phyloP scores from a whole-genome alignment of 371 early-diverging fungal genomes.

The Fennellomyces sp. region DNA sequence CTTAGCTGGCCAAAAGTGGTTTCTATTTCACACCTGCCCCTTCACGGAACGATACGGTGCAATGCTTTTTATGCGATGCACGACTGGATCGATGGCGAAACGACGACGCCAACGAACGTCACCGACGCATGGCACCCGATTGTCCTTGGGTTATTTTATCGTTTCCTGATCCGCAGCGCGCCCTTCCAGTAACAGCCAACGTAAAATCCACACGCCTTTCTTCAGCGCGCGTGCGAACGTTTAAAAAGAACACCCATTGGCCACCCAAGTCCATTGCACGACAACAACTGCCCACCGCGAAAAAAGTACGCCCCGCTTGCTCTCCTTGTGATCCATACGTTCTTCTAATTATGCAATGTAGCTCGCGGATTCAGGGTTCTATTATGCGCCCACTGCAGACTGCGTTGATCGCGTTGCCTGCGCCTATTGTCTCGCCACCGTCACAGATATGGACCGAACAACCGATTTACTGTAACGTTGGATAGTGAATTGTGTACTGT shows the following conservation, averaged over 20 bases:
- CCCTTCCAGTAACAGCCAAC: neutral
- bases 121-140: conserved; percentile 22
- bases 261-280: conserved; percentile 18
- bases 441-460: conserved; percentile 9
- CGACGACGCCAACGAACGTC: conserved; percentile 22
- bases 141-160: conserved; percentile 31
- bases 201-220: conserved; percentile 15
- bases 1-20: conserved; percentile 39
- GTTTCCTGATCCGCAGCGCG: conserved; percentile 17
- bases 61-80: conserved; percentile 36
- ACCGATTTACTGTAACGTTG: conserved; percentile 22
- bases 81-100: conserved; percentile 32
- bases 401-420: conserved; percentile 20
- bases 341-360: conserved; percentile 6
- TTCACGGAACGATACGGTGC: conserved; percentile 17
- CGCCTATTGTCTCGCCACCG: conserved; percentile 23
- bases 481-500: too few relatives aligned
- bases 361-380: conserved; percentile 41
- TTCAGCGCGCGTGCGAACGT: conserved; percentile 29
- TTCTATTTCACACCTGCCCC: conserved; percentile 26
- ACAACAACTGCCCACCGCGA: conserved; percentile 8
- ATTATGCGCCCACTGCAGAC: conserved; percentile 22
- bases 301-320: conserved; percentile 12
- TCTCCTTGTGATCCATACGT: neutral
- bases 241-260: conserved; percentile 28